Base-by-base conservation (phyloP, 2,329 filamentous ascomycete species). In the Fusarium sublunatum region DNA sequence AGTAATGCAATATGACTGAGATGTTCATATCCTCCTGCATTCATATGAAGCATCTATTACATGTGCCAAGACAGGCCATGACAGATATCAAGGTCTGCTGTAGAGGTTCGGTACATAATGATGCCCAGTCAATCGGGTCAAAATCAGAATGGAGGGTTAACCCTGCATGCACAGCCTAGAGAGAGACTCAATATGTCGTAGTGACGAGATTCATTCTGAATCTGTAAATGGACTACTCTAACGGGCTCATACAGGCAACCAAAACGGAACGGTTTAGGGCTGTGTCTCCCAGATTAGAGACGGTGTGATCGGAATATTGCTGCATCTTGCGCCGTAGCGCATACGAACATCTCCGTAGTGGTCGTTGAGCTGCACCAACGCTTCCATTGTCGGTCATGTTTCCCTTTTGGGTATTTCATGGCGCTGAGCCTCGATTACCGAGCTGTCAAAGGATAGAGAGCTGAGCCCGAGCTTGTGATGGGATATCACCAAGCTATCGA, bases 361-460 rank as follows among this genome's bases (percentile, higher is more conserved):
- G 59, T 62, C 59, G 59, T 62, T 53, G 41, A 57, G 47, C 53
- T 62, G 40, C 46, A 53, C 57, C 40, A 55, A 29, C 42, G 47
- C 53, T 60, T 55, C 38, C 56, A 26, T 60, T 61, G 29, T 58
- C 62, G 62, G 62, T 13, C 47, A 49, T 65, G 46, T 58, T 65
- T 54, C 62, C 62, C 10, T 24, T 65, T 65, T 58, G 48, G 61
- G 62, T 10, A 15, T 24, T 19, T 45, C 35, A 42, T 64, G 61
- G 56, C 61, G 61, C 61, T 65, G 61, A 64, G 61, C 61, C 61
- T 64, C 61, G 57, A 54, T 65, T 54, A 36, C 56, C 44, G 35
- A 64, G 60, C 60, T 64, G 61, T 64, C 43, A 60, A 57, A 47
- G n/a, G n/a, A 56, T 22, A 35, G 9, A 7, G 8, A 31, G 29